These are phyloP conservation scores for Klebsormidium nitens DNA, from an alignment of 139 green algal species.

Conservation along the genomic window DNA sequence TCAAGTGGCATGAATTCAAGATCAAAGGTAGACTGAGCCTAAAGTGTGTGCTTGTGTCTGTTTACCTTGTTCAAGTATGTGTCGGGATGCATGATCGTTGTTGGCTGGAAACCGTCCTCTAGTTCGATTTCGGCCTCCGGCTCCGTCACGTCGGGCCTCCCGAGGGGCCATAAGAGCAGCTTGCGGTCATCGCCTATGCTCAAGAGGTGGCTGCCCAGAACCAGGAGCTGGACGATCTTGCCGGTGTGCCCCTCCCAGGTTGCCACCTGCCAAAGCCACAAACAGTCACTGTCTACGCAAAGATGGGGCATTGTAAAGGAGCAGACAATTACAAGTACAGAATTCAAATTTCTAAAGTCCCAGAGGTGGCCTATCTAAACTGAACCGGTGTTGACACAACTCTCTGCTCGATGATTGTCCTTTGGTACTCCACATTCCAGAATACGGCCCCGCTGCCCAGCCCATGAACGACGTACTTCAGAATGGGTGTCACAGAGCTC, in stretches of 20 bases:
- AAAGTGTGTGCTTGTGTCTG: too few species aligned
- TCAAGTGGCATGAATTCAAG: too few species aligned
- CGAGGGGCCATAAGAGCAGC: constrained; percentile 61
- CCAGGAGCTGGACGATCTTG: constrained; percentile 63
- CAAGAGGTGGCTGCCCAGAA: constrained; percentile 73
- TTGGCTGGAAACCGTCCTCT: constrained; percentile 60
- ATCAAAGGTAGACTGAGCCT: too few species aligned
- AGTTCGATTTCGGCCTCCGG: constrained; percentile 15
- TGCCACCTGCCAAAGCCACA: constrained; percentile 19
- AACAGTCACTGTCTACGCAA: background rate
- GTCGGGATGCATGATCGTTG: constrained; percentile 84
- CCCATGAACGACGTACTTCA: too few species aligned
- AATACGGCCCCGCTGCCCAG: too few species aligned
- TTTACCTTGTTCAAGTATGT: constrained; percentile 98
- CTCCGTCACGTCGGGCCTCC: background rate
- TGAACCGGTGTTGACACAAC: background rate
- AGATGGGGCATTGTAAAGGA: background rate
- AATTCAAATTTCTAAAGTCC: background rate
- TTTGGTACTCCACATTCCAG: too few species aligned
- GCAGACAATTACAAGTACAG: background rate
- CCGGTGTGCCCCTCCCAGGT: constrained; percentile 16
- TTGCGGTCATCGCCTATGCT: constrained; percentile 56
- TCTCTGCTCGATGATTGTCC: background rate
- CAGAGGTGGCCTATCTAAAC: background rate
- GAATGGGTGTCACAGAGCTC: too few species aligned